Percentiles rank a stretch among this genome's conserved stretches.
phyloP scores from a whole-genome alignment of 768 basidiomycete genomes.

The Lentinus tigrinus region DNA sequence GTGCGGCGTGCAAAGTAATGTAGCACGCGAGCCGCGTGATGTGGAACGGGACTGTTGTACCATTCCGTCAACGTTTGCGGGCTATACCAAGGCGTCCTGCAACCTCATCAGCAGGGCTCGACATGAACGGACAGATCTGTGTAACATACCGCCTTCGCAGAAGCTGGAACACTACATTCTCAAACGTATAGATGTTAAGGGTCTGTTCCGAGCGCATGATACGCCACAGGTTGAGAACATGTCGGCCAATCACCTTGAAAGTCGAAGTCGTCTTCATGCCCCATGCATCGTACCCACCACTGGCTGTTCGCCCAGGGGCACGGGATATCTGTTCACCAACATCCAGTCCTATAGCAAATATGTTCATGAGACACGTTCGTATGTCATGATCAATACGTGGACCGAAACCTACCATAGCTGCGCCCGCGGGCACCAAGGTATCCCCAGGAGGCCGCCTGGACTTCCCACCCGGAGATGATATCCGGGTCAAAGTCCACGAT shows the following conservation, averaged over 20 bases:
- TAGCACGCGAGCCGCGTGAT: constrained; percentile 54
- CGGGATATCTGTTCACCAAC: constrained; percentile 73
- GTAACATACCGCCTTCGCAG: constrained; percentile 65
- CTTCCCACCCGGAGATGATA: constrained; percentile 89
- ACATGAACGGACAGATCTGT: not conserved
- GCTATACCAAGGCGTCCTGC: constrained; percentile 77
- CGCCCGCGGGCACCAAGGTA: constrained; percentile 72
- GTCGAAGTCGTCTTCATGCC: constrained; percentile 71
- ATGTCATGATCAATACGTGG: not conserved
- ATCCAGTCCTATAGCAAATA: constrained; percentile 56
- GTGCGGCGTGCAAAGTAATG: constrained; percentile 66
- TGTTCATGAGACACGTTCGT: not conserved
- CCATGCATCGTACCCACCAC: constrained; percentile 61
- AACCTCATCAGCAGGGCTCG: not conserved
- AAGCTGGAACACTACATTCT: constrained; percentile 84
- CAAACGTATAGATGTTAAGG: constrained; percentile 80
- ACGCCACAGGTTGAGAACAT: constrained; percentile 91
- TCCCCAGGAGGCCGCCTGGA: constrained; percentile 88
- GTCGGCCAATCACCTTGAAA: constrained; percentile 82
- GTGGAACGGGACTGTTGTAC: constrained; percentile 60
- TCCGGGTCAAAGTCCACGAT: constrained; percentile 85
- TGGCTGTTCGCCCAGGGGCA: constrained; percentile 50
- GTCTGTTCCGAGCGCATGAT: constrained; percentile 85
- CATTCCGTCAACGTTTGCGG: constrained; percentile 60
- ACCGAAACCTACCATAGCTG: constrained; percentile 48